These are phyloP conservation scores for Lepidium sativum DNA, from an alignment of 345 rosid species.

Conservation along the genomic window DNA sequence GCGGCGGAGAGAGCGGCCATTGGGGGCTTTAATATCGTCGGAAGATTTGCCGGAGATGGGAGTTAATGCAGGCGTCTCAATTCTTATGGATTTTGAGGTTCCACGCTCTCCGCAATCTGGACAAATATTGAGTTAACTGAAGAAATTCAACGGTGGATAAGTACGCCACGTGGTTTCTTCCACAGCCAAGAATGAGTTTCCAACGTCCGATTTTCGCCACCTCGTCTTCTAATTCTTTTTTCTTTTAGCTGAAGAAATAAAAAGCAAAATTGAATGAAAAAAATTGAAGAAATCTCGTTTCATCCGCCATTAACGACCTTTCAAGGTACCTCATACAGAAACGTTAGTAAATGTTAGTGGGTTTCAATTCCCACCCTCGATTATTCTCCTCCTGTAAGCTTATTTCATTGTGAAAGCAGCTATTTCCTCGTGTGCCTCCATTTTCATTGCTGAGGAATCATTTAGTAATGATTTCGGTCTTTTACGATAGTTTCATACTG, in stretches of 20 bases:
- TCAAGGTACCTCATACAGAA: neutral
- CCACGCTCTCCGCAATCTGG: constrained; percentile 13
- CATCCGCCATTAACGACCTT: constrained; percentile 27
- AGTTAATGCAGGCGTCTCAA: neutral
- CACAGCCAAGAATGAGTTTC: constrained; percentile 11
- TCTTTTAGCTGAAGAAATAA: neutral
- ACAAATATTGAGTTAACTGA: neutral
- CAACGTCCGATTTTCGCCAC: constrained; percentile 20
- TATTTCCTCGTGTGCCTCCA: neutral
- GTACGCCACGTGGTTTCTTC: constrained; percentile 9
- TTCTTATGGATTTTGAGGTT: constrained; percentile 20
- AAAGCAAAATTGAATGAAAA: neutral
- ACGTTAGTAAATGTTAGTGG: neutral
- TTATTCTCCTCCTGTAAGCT: neutral
- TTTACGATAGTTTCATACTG: too few species aligned
- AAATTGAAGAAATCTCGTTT: constrained; percentile 5
- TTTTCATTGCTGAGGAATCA: neutral
- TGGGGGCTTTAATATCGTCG: neutral
- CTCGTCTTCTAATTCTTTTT: neutral
- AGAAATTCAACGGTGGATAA: constrained; percentile 15
- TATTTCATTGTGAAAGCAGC: neutral
- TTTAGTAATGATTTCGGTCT: too few species aligned
- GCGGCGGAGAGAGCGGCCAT: constrained; percentile 22
- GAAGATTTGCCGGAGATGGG: constrained; percentile 10
- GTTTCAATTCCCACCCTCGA: neutral